Evolutionary conservation across 148 eudicot genomes (phyloP).

Genomic region (Rhododendron mucronatum): DNA sequence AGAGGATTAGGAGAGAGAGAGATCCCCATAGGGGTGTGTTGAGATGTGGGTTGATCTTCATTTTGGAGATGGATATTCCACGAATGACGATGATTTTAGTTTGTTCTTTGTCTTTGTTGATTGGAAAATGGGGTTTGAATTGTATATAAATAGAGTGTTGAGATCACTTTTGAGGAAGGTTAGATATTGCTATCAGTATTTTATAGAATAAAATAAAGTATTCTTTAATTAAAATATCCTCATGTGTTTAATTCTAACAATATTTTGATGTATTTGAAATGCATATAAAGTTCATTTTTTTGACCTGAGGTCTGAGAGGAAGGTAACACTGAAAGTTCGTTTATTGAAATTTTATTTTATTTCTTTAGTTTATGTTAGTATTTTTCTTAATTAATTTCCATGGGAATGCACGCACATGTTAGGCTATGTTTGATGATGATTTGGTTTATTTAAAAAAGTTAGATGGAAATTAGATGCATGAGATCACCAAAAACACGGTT

Average conservation of each 20-base stretch:
- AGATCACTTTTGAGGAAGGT: neutral
- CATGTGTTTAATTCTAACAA: neutral
- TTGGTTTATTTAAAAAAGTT: neutral
- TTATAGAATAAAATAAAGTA: neutral
- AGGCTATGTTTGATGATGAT: conserved; percentile 1
- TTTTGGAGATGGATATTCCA: conserved; percentile 8
- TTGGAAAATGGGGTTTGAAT: neutral
- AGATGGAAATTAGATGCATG: conserved; percentile 1
- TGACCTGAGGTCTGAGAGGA: neutral
- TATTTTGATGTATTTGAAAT: neutral
- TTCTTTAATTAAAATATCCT: neutral
- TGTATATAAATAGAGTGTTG: conserved; percentile 9
- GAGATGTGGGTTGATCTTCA: conserved; percentile 18
- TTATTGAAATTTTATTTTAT: neutral
- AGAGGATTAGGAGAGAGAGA: conserved; percentile 19
- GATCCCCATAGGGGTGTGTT: conserved; percentile 18
- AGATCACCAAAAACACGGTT: conserved; percentile 19
- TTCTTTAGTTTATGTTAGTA: too few species aligned
- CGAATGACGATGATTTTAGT: neutral
- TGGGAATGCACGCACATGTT: neutral
- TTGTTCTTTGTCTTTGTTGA: neutral
- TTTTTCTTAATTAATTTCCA: neutral
- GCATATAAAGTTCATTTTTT: neutral
- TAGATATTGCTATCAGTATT: neutral
- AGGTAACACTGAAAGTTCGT: neutral